phyloP scores from a whole-genome alignment of 495 filamentous ascomycete species.

The Endocarpon pusillum region DNA sequence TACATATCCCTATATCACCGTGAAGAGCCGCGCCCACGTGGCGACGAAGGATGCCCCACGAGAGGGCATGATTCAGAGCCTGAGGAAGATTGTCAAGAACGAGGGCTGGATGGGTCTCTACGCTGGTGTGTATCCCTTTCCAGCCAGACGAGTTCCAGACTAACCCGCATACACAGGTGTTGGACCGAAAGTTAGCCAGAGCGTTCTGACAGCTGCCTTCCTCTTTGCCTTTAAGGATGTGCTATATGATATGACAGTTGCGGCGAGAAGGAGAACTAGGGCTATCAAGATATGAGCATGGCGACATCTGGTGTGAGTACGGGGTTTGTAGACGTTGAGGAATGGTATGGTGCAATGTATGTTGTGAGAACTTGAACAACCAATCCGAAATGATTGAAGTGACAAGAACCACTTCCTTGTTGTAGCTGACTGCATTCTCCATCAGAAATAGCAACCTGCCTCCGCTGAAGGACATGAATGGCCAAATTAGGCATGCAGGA shows the following conservation, averaged over 20 bases:
- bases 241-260: conserved; percentile 44
- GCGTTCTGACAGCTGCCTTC: conserved; percentile 88
- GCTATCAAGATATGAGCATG: conserved; percentile 8
- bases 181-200: conserved; percentile 88
- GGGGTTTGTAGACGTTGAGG: no score
- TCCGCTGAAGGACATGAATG: no score
- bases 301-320: no score
- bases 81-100: conserved; percentile 64
- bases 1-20: conserved; percentile 96
- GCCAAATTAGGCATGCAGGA: no score
- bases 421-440: no score
- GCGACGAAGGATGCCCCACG: conserved; percentile 48
- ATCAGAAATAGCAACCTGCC: no score
- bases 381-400: no score
- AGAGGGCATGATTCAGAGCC: conserved; percentile 53
- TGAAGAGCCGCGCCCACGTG: conserved; percentile 95
- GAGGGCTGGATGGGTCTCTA: conserved; percentile 85
- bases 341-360: no score
- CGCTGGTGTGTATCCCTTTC: conserved; percentile 42
- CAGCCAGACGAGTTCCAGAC: neutral
- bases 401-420: no score
- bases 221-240: conserved; percentile 98
- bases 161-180: conserved; percentile 40
- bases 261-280: conserved; percentile 32
- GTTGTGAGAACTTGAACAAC: no score